Evolutionary conservation across 2,329 filamentous ascomycete genomes (phyloP).

Genomic region (Paraphaeosphaeria sporulosa): DNA sequence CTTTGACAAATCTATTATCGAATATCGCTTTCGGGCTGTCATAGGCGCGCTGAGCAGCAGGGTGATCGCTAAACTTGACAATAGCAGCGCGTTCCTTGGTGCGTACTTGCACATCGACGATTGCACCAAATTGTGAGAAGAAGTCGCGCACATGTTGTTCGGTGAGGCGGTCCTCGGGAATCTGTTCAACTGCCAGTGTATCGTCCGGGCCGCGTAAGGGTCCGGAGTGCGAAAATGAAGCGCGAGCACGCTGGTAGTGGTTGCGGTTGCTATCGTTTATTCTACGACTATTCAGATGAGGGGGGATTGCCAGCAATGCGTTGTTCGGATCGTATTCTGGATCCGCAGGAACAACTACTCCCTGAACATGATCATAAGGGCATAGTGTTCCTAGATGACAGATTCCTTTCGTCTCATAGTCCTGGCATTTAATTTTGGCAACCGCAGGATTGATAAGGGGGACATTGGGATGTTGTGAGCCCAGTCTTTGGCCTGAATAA

Average conservation of each 20-base stretch:
- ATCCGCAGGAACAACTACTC: not conserved
- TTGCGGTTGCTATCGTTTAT: not conserved
- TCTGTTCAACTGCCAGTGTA: slow-evolving; percentile 78
- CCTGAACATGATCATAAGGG: not conserved
- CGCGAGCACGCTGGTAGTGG: slow-evolving; percentile 29
- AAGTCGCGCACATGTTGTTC: slow-evolving; percentile 72
- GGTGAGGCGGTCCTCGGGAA: slow-evolving; percentile 73
- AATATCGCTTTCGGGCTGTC: slow-evolving; percentile 81
- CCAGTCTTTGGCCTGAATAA: not conserved
- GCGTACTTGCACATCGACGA: slow-evolving; percentile 71
- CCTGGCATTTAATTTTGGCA: not conserved
- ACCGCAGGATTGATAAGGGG: not conserved
- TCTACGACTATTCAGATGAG: not conserved
- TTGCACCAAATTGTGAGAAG: slow-evolving; percentile 75
- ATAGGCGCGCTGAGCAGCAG: slow-evolving; percentile 73
- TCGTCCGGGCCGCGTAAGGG: slow-evolving; percentile 69
- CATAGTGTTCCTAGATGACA: slow-evolving; percentile 7
- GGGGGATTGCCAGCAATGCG: slow-evolving; percentile 1
- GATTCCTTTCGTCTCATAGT: slow-evolving; percentile 11
- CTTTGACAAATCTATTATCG: slow-evolving; percentile 85
- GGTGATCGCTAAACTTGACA: slow-evolving; percentile 73
- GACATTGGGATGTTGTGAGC: not conserved
- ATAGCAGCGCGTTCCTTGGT: slow-evolving; percentile 72
- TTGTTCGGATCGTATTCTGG: slow-evolving; percentile 10
- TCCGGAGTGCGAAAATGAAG: slow-evolving; percentile 70